Base-by-base conservation (phyloP, 345 rosid genomes). In the Euphorbia peplus region DNA sequence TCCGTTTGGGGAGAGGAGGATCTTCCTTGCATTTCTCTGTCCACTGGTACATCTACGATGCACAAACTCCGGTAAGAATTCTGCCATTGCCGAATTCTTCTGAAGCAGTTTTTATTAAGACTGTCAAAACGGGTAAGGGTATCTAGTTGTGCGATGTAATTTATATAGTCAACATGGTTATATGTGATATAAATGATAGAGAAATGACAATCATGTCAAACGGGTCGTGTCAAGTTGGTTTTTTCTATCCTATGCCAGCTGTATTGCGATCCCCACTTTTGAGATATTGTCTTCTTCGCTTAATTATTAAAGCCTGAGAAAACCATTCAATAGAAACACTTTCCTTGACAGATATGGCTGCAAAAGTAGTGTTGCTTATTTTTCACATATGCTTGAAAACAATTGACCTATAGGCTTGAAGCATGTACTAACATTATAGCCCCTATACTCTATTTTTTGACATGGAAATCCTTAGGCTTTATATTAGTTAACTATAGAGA, bases 41-140 rank as follows among this genome's bases (percentile, higher is more conserved):
- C 82, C 16, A 74, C 84, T 1, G 96, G 97, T 69, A 93, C 83
- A 73, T 91, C 96, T 10, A 84, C 92, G 25, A 95, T 95, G 98
- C 99, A 91, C 74, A 91, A 83, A 80, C 98, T 95, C 76, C 75
- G 97, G 99, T 91, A 79, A 83, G 68, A 37, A 62, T 44, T 53
- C 64, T 18, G 61, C 59, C 25, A 47, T 39, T 4, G 58, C 55
- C 30, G 29, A 47, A 64, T 61, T 47, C 32, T 59, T 19, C 44
- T 60, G 11, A 19, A 29, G 35, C 22, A 26, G 67, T 25, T 59
- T 32, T 32, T 32, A 32, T 32, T 32, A 32, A 32, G 37, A 6
- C 4, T 32, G 37, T 32, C 37, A 32, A 32, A 32, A 32, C 37
- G 37, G 37, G 6, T 32, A 32, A 32, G 3, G 3, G 37, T 32